Evolutionary conservation across 2,329 filamentous ascomycete species (phyloP).

Genomic region (Colletotrichum sp.): DNA sequence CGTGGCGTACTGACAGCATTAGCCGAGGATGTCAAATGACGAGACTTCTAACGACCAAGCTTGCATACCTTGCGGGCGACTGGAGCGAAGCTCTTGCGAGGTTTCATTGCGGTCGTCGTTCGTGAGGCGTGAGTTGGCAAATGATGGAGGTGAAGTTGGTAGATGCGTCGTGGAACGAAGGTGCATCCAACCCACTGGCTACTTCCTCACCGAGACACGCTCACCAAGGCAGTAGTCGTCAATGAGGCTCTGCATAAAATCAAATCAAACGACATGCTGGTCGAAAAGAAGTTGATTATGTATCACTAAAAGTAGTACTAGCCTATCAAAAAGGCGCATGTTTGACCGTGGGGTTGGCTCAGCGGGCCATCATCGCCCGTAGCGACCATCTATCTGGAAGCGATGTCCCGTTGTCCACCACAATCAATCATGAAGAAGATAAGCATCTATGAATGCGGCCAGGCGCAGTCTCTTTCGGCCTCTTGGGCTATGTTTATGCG

Average conservation of each 20-base stretch:
- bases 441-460: neutral
- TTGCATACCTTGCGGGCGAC: neutral
- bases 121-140: neutral
- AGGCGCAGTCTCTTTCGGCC: neutral
- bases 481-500: neutral
- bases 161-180: neutral
- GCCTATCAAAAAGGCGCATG: neutral
- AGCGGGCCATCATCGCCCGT: neutral
- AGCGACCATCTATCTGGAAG: neutral
- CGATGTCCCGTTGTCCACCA: neutral
- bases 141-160: neutral
- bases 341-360: neutral
- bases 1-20: neutral
- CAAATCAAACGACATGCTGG: neutral
- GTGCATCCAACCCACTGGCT: too few relatives aligned
- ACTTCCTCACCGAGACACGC: neutral
- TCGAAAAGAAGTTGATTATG: neutral
- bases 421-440: neutral
- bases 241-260: neutral
- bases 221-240: neutral
- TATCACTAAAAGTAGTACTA: neutral
- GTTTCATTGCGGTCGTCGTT: neutral
- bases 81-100: neutral
- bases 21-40: accelerated
- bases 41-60: neutral